Evolutionary conservation across 2,329 filamentous ascomycete species (phyloP), one percentile per base, ranked within the genome.

Genomic region (Pseudogymnoascus sp.): DNA sequence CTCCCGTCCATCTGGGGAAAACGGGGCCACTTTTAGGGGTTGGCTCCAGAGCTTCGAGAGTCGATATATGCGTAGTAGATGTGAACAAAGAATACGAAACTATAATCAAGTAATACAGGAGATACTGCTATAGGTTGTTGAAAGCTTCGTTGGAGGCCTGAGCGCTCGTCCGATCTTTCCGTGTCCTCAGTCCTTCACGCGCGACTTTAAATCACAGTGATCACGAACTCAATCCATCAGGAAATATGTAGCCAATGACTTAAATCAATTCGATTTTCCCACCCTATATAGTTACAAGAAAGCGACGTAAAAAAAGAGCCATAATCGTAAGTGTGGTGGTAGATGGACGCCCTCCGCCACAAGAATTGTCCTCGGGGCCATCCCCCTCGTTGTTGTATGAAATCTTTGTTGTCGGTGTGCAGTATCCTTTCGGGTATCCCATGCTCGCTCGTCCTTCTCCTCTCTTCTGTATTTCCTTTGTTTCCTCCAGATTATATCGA

Each of bases 301-400:
- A 49, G 43, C n/a, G 12, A 49, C 43, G 70, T 64, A 61, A 64
- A 67, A 69, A 66, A 68, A 68, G 68, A 66, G 67, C 65, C 64
- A 67, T 67, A 65, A 67, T 67, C 66, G 62, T 68, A 62, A 67
- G 55, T 61, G 62, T 49, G 21, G 23, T 49, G 43, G 43, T 29
- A 49, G 23, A 49, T 49, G 23, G 23, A 16, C 23, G 43, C 43
- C 43, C 23, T 49, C 43, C 43, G 43, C 43, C 43, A 31, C 43
- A 14, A 49, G 23, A 49, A 29, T 49, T 49, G 43, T 49, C 23
- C 23, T 49, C 43, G 23, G 43, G 43, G 23, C 43, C 43, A 26
- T 49, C 23, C 43, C 23, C 43, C 6, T 29, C 23, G 43, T 49
- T 49, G 43, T 49, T 29, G 23, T 49, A 49, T 49, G 43, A 49